Percentiles rank a stretch among this genome's conserved stretches.
phyloP scores from a whole-genome alignment of 1,284 basidiomycete species.

The Cystobasidiaceae sp. region DNA sequence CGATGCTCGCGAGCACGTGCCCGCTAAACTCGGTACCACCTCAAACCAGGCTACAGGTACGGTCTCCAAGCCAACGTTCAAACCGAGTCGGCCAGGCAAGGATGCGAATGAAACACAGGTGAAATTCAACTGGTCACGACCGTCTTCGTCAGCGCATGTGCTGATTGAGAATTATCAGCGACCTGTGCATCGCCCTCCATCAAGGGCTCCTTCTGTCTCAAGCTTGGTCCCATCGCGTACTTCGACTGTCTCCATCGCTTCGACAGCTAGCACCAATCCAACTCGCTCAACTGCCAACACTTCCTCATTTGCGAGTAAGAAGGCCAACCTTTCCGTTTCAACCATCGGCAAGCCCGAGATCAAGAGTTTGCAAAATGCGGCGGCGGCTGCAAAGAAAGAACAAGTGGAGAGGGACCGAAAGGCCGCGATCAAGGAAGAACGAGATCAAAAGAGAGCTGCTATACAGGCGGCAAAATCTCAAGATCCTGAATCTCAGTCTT shows the following conservation, averaged over 20 bases:
- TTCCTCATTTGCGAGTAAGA: slow-evolving; percentile 8
- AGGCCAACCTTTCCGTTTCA: background rate
- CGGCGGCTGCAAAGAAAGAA: slow-evolving; percentile 82
- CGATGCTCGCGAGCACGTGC: no score
- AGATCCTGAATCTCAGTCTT: slow-evolving; percentile 54
- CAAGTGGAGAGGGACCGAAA: slow-evolving; percentile 79
- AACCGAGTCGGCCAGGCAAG: slow-evolving; percentile 3
- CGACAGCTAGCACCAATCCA: background rate
- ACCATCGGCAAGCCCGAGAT: slow-evolving; percentile 47
- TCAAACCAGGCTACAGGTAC: background rate
- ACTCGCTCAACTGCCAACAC: background rate
- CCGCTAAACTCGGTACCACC: background rate
- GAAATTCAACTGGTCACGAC: background rate
- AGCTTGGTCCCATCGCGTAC: slow-evolving; percentile 12
- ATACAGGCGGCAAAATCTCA: slow-evolving; percentile 75
- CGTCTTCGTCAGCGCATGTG: background rate
- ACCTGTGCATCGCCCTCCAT: slow-evolving; percentile 17
- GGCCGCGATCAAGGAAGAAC: slow-evolving; percentile 63
- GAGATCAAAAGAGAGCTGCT: slow-evolving; percentile 65
- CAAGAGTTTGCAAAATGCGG: slow-evolving; percentile 76
- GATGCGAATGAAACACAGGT: slow-evolving; percentile 2
- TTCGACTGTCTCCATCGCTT: slow-evolving; percentile 20
- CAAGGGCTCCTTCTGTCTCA: slow-evolving; percentile 25
- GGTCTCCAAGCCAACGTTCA: slow-evolving; percentile 7
- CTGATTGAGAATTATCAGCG: background rate